Evolutionary conservation across 495 filamentous ascomycete species (phyloP).

Genomic region (Xylaria nigripes): DNA sequence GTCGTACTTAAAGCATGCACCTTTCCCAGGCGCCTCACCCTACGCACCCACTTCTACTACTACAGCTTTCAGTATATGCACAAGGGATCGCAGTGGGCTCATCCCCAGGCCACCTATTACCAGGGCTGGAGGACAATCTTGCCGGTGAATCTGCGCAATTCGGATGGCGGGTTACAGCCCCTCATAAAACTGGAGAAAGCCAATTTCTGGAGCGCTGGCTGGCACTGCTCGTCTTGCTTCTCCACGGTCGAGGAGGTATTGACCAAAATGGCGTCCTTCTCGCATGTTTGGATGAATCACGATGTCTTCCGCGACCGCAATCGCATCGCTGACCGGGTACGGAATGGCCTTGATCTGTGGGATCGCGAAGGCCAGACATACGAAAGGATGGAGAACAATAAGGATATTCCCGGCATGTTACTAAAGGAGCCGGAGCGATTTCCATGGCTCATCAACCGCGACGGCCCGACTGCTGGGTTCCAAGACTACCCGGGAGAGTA

Average conservation of each 20-base stretch:
- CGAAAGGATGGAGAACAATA: conserved; percentile 36
- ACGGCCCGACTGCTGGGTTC: conserved; percentile 34
- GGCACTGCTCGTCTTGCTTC: conserved; percentile 52
- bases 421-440: conserved; percentile 26
- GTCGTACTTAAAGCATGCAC: conserved; percentile 38
- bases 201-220: conserved; percentile 40
- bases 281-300: conserved; percentile 39
- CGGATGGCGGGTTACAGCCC: conserved; percentile 29
- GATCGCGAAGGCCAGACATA: conserved; percentile 38
- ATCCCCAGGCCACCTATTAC: conserved; percentile 50
- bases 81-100: conserved; percentile 42
- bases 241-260: conserved; percentile 41
- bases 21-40: conserved; percentile 45
- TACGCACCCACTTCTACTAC: conserved; percentile 47
- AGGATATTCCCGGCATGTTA: conserved; percentile 39
- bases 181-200: conserved; percentile 28
- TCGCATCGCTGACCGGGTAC: conserved; percentile 38
- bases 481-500: conserved; percentile 23
- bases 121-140: conserved; percentile 38
- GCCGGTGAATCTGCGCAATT: conserved; percentile 42
- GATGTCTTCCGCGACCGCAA: conserved; percentile 32
- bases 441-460: conserved; percentile 31
- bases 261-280: conserved; percentile 46
- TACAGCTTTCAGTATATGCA: conserved; percentile 51
- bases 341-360: conserved; percentile 45